Base-by-base conservation (phyloP, 768 basidiomycete genomes). In the Podaxis sp. region DNA sequence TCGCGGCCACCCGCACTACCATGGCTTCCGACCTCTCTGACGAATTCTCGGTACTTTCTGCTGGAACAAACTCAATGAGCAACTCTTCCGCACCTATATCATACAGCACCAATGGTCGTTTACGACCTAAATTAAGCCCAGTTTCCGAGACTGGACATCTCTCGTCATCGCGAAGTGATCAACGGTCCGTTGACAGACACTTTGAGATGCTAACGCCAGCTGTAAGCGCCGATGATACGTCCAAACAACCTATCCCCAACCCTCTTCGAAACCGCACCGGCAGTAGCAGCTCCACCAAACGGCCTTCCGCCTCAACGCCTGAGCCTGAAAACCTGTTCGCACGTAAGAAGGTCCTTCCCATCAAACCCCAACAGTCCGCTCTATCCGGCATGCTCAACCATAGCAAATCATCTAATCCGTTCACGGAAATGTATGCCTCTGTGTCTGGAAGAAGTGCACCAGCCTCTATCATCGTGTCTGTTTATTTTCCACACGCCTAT, bases 401-500 rank as follows among this genome's bases (percentile, higher is more conserved):
- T 4, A 81, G 81, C 7, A 78, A 83, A 42, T 79, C 84, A 13
- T 81, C 89, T 9, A 97, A 96, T 72, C 95, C 96, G 1, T 97
- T 96, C 73, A 82, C 89, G 5, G 89, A 95, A 68, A 75, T 92
- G 30, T 99, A 99, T 71, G 89, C 89, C 7, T 85, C 90, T 4
- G 91, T 95, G 26, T 89, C 92, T 0, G 92, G 93, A 0, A 87
- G 92, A 2, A 86, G 86, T 3, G 84, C 87, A 62, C 73, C 84
- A 5, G 84, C 87, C 3, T 82, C 86, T 0, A 79, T 86, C 52
- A 82, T 80, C 30, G 86, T 96, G 44, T 83, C 84, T 49, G 82
- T 98, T 1, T 97, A 87, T 75, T 98, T 96, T 77, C 96, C 96
- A 0, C 86, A 89, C 65, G 91, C 91, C 15, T 76, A 71, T 4